A percentile compares a stretch with the other conserved stretches of the same genome.
These are phyloP conservation scores for Ceratocystis huliohia DNA, from an alignment of 2,329 filamentous ascomycete species.

Conservation along the genomic window DNA sequence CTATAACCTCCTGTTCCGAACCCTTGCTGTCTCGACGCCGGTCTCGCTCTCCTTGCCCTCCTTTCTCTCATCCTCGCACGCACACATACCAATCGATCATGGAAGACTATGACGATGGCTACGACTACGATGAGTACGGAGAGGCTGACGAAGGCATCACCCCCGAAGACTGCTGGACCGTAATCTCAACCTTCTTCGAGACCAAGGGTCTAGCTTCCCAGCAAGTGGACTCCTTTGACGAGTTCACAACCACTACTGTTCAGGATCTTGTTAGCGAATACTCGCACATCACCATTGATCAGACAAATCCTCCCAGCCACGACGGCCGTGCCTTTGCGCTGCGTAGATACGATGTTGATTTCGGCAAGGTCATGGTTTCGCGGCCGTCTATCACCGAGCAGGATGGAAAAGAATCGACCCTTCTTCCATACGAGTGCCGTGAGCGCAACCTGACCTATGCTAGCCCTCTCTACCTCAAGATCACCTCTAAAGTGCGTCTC, in stretches of 20 bases:
- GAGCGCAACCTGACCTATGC: constrained; percentile 93
- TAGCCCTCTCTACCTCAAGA: constrained; percentile 77
- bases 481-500: constrained; percentile 71
- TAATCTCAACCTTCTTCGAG: constrained; percentile 95
- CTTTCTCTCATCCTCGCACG: constrained; percentile 21
- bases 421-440: constrained; percentile 89
- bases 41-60: neutral
- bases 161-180: constrained; percentile 95
- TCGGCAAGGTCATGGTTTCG: constrained; percentile 78
- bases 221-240: constrained; percentile 96
- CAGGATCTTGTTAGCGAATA: constrained; percentile 91
- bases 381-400: constrained; percentile 86
- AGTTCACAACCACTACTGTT: constrained; percentile 88
- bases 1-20: neutral
- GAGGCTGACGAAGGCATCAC: constrained; percentile 64
- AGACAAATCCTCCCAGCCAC: constrained; percentile 65
- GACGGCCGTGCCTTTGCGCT: constrained; percentile 72
- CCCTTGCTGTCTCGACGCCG: neutral
- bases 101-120: constrained; percentile 45
- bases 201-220: constrained; percentile 91
- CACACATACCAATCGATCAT: constrained; percentile 29
- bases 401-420: constrained; percentile 71
- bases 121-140: constrained; percentile 57
- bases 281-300: constrained; percentile 80
- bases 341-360: constrained; percentile 88